Percentiles rank a stretch among this genome's conserved stretches.
Conservation (phyloP, 148 eudicot species). For the Camellia sinensis region DNA sequence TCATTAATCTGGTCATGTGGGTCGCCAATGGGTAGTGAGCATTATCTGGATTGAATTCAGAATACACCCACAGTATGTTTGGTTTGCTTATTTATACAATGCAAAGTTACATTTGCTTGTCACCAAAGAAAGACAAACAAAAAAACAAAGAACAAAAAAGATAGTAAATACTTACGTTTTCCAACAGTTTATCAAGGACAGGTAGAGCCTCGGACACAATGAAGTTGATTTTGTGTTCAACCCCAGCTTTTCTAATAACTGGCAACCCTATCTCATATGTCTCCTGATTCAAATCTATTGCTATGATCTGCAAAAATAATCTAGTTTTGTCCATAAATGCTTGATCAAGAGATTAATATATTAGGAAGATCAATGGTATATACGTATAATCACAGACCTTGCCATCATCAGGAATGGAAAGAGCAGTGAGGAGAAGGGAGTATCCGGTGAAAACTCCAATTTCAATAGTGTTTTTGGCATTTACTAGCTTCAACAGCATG, state of each 20-base stretch:
- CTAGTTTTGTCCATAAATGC: not conserved
- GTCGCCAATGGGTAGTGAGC: too few species aligned
- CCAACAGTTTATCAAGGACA: slow-evolving; percentile 37
- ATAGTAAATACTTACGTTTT: slow-evolving; percentile 25
- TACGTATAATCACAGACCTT: slow-evolving; percentile 17
- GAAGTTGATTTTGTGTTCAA: slow-evolving; percentile 58
- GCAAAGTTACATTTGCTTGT: too few species aligned
- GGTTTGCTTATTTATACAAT: too few species aligned
- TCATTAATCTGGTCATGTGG: too few species aligned
- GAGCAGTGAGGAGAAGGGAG: slow-evolving; percentile 42
- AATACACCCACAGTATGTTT: too few species aligned
- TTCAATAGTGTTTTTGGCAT: slow-evolving; percentile 43
- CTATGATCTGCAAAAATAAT: slow-evolving; percentile 34
- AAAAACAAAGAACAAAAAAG: too few species aligned
- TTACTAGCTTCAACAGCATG: slow-evolving; percentile 37
- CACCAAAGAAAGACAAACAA: too few species aligned
- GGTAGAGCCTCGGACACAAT: slow-evolving; percentile 39
- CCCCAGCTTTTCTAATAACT: slow-evolving; percentile 38
- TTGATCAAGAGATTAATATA: not conserved
- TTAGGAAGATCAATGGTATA: too few species aligned
- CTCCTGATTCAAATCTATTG: slow-evolving; percentile 36
- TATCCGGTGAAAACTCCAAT: slow-evolving; percentile 52
- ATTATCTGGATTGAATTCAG: too few species aligned
- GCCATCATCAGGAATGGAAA: slow-evolving; percentile 46
- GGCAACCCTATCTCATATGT: slow-evolving; percentile 57